phyloP scores from a whole-genome alignment of 805 yeast species.

The Suhomyces xylopsoci region DNA sequence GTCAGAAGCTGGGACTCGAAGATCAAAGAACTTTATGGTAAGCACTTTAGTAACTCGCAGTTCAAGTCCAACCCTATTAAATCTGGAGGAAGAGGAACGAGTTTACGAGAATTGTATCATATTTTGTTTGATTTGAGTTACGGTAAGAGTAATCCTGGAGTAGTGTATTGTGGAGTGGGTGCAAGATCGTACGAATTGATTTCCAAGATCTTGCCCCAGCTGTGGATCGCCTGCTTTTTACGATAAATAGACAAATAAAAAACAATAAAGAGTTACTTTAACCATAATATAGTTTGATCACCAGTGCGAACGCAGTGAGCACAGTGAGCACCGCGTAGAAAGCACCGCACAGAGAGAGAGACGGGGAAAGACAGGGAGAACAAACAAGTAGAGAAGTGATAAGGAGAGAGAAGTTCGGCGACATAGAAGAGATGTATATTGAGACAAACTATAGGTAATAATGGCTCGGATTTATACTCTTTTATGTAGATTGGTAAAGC shows the following conservation, averaged over 20 bases:
- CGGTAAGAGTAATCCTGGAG: slow-evolving; percentile 21
- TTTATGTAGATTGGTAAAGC: too few species aligned
- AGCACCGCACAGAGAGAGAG: too few species aligned
- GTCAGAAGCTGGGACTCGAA: slow-evolving; percentile 38
- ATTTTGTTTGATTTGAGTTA: slow-evolving; percentile 38
- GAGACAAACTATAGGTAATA: too few species aligned
- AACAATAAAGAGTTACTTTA: too few species aligned
- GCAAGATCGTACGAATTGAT: slow-evolving; percentile 38
- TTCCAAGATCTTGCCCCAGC: slow-evolving; percentile 29
- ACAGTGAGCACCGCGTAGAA: too few species aligned
- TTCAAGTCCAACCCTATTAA: slow-evolving; percentile 28
- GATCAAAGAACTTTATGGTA: slow-evolving; percentile 31
- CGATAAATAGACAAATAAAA: neutral
- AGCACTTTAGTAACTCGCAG: slow-evolving; percentile 30
- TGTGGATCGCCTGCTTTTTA: slow-evolving; percentile 25
- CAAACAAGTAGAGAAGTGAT: too few species aligned
- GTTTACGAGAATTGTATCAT: slow-evolving; percentile 38
- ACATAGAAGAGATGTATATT: too few species aligned
- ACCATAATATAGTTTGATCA: too few species aligned
- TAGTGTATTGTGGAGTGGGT: slow-evolving; percentile 43
- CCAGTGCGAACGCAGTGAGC: too few species aligned
- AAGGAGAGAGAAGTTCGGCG: too few species aligned
- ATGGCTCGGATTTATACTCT: too few species aligned
- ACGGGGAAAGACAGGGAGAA: too few species aligned
- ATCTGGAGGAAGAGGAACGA: slow-evolving; percentile 26